Evolutionary conservation across 208 protist species (phyloP).

Genomic region (Lotmaria passim): DNA sequence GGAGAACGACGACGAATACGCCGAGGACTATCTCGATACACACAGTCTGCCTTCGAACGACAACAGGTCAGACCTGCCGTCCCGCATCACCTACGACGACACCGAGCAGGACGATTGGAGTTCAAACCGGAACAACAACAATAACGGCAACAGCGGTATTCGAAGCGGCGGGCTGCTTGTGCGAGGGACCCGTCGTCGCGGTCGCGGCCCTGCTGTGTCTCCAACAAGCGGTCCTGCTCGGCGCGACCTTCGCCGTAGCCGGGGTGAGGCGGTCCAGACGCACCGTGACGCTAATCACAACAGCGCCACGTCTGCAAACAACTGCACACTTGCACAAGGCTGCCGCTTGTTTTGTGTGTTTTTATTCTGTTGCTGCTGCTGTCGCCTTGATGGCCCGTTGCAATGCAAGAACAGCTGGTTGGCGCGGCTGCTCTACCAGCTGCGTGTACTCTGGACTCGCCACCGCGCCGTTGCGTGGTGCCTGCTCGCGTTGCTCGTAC

Average conservation of each 20-base stretch:
- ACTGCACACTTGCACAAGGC: background rate
- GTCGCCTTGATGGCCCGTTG: conserved; percentile 2
- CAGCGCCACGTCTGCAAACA: background rate
- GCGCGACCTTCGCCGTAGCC: background rate
- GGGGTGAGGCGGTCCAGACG: background rate
- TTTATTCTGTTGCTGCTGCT: conserved; percentile 25
- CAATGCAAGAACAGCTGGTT: background rate
- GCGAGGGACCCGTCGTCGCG: conserved; percentile 7
- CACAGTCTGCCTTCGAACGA: background rate
- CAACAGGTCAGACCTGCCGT: background rate
- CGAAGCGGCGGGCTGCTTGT: background rate
- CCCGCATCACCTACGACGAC: background rate
- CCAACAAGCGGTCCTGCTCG: background rate
- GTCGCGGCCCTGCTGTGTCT: background rate
- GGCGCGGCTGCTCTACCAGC: background rate
- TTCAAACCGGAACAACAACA: background rate
- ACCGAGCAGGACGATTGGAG: background rate
- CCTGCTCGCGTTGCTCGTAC: background rate
- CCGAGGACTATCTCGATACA: background rate
- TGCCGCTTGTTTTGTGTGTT: conserved; percentile 3
- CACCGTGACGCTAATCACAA: background rate
- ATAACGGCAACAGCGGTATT: background rate
- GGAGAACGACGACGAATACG: background rate
- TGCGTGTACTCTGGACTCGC: conserved; percentile 8
- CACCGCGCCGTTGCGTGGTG: background rate